Conservation (phyloP, 352 stramenopile species). For the Phytophthora capsici region DNA sequence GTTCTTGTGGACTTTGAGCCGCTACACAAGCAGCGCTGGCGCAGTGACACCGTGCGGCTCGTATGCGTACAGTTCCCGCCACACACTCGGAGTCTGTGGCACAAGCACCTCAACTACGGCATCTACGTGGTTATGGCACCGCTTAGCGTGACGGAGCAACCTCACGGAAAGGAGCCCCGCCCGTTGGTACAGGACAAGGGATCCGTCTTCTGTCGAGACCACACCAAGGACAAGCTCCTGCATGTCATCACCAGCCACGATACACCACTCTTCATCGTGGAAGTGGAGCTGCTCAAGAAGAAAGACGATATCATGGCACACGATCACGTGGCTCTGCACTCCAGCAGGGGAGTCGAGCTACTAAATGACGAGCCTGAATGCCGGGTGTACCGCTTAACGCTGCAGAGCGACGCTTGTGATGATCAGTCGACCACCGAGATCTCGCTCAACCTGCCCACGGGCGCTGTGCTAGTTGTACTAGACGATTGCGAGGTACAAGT, state of each 20-base stretch:
- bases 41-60: constrained; percentile 40
- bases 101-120: constrained; percentile 55
- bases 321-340: constrained; percentile 26
- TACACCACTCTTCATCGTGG: constrained; percentile 49
- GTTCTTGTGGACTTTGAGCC: constrained; percentile 56
- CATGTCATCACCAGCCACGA: constrained; percentile 44
- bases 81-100: constrained; percentile 48
- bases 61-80: constrained; percentile 50
- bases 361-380: constrained; percentile 50
- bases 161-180: constrained; percentile 19
- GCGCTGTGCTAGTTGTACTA: constrained; percentile 48
- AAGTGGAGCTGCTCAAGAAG: constrained; percentile 56
- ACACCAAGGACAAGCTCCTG: constrained; percentile 51
- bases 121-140: constrained; percentile 55
- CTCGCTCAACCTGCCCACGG: constrained; percentile 36
- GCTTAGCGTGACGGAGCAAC: constrained; percentile 47
- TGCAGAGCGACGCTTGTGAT: constrained; percentile 22
- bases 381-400: constrained; percentile 53
- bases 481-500: constrained; percentile 41
- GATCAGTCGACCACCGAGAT: constrained; percentile 29
- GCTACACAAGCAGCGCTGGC: constrained; percentile 51
- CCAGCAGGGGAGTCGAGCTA: constrained; percentile 23
- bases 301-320: constrained; percentile 31
- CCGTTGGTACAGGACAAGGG: constrained; percentile 39
- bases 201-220: constrained; percentile 57